phyloP scores from a whole-genome alignment of 208 protist species.

The Trypanosoma mega region DNA sequence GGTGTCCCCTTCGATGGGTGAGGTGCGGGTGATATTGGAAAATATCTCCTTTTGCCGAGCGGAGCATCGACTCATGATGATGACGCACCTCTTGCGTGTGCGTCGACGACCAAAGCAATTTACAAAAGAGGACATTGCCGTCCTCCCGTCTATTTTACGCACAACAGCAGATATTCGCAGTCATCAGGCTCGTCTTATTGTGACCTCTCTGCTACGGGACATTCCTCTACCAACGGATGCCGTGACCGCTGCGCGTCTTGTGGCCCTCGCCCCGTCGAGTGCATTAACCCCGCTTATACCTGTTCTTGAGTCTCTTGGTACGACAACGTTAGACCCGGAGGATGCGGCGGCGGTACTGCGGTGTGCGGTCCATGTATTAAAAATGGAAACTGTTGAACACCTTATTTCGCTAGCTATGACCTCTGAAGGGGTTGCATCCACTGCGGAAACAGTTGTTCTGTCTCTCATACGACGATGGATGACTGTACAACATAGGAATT shows the following conservation, averaged over 20 bases:
- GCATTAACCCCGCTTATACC: not conserved
- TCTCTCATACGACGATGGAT: too few relatives aligned
- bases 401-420: constrained; percentile 4
- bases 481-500: too few relatives aligned
- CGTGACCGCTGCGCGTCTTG: constrained; percentile 21
- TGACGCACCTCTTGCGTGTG: constrained; percentile 36
- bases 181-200: not conserved
- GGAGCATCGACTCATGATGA: constrained; percentile 21
- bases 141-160: constrained; percentile 23
- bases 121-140: constrained; percentile 19
- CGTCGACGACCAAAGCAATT: constrained; percentile 18
- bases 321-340: not conserved
- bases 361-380: too few relatives aligned
- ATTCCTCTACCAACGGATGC: constrained; percentile 10
- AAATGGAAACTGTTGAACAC: too few relatives aligned
- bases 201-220: constrained; percentile 5
- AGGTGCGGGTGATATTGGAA: constrained; percentile 33
- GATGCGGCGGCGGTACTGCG: not conserved
- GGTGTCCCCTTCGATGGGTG: constrained; percentile 22
- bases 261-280: not conserved
- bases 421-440: too few relatives aligned
- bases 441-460: too few relatives aligned
- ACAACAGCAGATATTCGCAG: constrained; percentile 22
- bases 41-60: constrained; percentile 30
- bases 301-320: not conserved